Evolutionary conservation across 306 rosid species (phyloP).

Genomic region (Parietaria judaica): DNA sequence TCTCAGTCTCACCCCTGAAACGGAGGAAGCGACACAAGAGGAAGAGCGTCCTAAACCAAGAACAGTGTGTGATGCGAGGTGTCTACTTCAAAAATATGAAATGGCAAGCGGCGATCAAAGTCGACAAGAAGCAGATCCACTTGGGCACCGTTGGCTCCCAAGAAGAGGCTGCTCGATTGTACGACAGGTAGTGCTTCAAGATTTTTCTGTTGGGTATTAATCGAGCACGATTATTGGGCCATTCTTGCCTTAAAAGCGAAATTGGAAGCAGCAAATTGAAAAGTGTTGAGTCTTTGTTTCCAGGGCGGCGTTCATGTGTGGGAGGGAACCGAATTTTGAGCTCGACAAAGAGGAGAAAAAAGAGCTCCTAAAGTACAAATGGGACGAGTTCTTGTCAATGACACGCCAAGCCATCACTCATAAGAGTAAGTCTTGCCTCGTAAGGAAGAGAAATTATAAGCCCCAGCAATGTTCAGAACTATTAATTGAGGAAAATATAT

Average conservation of each 20-base stretch:
- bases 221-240: not conserved
- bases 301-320: conserved; percentile 98
- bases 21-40: conserved; percentile 85
- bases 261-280: not conserved
- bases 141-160: conserved; percentile 89
- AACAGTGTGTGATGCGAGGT: conserved; percentile 73
- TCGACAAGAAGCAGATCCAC: conserved; percentile 96
- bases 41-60: conserved; percentile 67
- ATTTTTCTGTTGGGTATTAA: not conserved
- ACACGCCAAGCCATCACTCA: conserved; percentile 72
- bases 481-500: too few species aligned
- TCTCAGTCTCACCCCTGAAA: conserved; percentile 63
- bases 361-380: conserved; percentile 59
- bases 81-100: conserved; percentile 93
- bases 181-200: conserved; percentile 51
- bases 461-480: not conserved
- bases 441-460: not conserved
- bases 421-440: conserved; percentile 47
- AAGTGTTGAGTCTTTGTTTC: not conserved
- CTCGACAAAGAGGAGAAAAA: conserved; percentile 64
- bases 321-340: conserved; percentile 89
- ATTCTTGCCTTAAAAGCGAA: too few species aligned
- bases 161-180: conserved; percentile 88
- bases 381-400: conserved; percentile 84
- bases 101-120: conserved; percentile 98